Evolutionary conservation across 352 stramenopile species (phyloP).

Genomic region (Thraustochytrium sp.): DNA sequence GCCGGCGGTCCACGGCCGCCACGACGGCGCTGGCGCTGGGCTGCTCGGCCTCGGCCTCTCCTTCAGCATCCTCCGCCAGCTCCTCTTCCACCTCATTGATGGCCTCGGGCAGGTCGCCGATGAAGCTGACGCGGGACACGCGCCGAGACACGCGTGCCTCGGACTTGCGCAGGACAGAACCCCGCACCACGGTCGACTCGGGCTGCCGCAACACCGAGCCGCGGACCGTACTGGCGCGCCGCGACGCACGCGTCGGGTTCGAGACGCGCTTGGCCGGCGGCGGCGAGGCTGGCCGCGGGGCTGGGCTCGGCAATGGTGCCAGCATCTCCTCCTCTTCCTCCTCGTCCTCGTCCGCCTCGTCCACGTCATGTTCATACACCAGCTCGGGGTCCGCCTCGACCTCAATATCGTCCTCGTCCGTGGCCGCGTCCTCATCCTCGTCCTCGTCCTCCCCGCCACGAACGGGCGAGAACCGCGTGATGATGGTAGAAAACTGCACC

Average conservation of each 20-base stretch:
- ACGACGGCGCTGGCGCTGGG: background rate
- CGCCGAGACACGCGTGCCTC: background rate
- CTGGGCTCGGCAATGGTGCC: background rate
- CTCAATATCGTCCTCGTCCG: background rate
- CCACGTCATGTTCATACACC: background rate
- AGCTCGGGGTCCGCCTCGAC: background rate
- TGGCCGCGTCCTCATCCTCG: background rate
- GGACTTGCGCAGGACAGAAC: background rate
- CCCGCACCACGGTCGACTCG: background rate
- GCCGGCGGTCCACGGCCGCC: too few species aligned
- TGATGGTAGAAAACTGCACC: background rate
- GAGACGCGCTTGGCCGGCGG: background rate
- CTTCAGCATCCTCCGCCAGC: background rate
- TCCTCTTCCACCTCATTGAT: background rate
- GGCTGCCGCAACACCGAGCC: background rate
- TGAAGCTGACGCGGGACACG: background rate
- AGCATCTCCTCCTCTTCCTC: background rate
- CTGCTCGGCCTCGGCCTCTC: background rate
- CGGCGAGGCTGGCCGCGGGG: too few species aligned
- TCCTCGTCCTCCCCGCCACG: too few species aligned
- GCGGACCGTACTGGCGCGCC: background rate
- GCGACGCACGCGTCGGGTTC: background rate
- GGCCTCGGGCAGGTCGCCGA: background rate
- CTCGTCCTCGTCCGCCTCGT: background rate
- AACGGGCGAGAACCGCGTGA: too few species aligned